These are phyloP conservation scores for Lentinula sp. DNA, from an alignment of 768 basidiomycete genomes.

Conservation along the genomic window DNA sequence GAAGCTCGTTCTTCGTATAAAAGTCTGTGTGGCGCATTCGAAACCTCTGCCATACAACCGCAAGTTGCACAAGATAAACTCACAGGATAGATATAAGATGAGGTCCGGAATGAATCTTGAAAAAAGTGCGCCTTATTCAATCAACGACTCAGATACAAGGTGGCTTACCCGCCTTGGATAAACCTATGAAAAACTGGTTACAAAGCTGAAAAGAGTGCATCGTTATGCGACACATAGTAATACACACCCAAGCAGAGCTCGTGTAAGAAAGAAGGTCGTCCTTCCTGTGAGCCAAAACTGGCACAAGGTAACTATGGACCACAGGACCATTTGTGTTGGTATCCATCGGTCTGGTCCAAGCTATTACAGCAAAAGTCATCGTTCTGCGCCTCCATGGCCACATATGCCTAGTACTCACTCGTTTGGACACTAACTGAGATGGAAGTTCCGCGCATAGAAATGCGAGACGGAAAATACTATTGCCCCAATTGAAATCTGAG, in stretches of 20 bases:
- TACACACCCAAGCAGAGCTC: slow-evolving; percentile 40
- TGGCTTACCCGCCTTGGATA: slow-evolving; percentile 40
- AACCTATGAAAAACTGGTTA: slow-evolving; percentile 17
- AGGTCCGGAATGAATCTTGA: slow-evolving; percentile 51
- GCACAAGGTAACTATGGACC: slow-evolving; percentile 43
- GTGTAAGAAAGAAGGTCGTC: slow-evolving; percentile 40
- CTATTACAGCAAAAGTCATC: slow-evolving; percentile 16
- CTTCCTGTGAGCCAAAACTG: slow-evolving; percentile 57
- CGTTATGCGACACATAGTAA: not conserved
- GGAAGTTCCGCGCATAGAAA: slow-evolving; percentile 56
- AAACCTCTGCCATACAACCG: not conserved
- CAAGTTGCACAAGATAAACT: slow-evolving; percentile 11
- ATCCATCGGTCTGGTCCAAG: slow-evolving; percentile 63
- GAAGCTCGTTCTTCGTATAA: slow-evolving; percentile 55
- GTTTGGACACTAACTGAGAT: slow-evolving; percentile 57
- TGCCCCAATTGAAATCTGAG: slow-evolving; percentile 51
- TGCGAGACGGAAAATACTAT: slow-evolving; percentile 43
- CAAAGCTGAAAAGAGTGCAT: not conserved
- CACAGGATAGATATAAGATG: slow-evolving; percentile 57
- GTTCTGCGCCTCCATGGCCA: not conserved
- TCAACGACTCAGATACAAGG: not conserved
- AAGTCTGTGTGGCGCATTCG: slow-evolving; percentile 30
- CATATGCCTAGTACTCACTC: slow-evolving; percentile 22
- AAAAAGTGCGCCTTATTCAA: not conserved
- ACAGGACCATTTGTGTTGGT: slow-evolving; percentile 50